Evolutionary conservation across 495 filamentous ascomycete genomes (phyloP).

Genomic region (Chaetomidium leptoderma): DNA sequence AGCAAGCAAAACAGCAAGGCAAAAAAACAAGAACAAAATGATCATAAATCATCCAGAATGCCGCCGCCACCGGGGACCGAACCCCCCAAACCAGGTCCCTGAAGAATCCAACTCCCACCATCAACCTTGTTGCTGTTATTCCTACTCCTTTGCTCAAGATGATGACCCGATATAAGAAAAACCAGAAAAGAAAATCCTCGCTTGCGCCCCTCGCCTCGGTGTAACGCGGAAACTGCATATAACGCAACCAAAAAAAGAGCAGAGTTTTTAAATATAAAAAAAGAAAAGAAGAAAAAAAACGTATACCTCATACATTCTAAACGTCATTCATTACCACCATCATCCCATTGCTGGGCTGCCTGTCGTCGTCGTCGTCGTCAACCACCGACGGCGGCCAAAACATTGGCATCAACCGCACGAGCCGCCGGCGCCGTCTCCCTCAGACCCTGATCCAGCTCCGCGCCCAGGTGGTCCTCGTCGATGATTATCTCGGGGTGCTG

Average conservation of each 20-base stretch:
- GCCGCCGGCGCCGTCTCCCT: background rate
- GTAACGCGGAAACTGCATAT: no score
- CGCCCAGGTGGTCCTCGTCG: background rate
- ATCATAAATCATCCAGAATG: constrained; percentile 12
- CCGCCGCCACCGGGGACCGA: no score
- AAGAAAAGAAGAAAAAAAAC: background rate
- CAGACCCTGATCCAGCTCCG: background rate
- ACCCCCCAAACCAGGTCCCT: background rate
- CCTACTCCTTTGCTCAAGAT: background rate
- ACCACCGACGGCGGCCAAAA: no score
- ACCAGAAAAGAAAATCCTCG: background rate
- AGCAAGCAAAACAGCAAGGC: background rate
- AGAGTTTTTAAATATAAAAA: background rate
- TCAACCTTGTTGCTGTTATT: background rate
- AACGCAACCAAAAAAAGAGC: background rate
- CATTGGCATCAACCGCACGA: no score
- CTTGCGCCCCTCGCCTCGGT: no score
- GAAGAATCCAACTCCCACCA: no score
- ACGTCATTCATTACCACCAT: no score
- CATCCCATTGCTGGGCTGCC: no score
- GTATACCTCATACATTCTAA: background rate
- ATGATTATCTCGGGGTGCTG: background rate
- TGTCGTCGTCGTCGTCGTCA: background rate
- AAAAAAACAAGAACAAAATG: background rate
- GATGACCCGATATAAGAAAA: background rate